phyloP scores from a whole-genome alignment of 2,329 filamentous ascomycete genomes.

The Paecilomyces niveus region DNA sequence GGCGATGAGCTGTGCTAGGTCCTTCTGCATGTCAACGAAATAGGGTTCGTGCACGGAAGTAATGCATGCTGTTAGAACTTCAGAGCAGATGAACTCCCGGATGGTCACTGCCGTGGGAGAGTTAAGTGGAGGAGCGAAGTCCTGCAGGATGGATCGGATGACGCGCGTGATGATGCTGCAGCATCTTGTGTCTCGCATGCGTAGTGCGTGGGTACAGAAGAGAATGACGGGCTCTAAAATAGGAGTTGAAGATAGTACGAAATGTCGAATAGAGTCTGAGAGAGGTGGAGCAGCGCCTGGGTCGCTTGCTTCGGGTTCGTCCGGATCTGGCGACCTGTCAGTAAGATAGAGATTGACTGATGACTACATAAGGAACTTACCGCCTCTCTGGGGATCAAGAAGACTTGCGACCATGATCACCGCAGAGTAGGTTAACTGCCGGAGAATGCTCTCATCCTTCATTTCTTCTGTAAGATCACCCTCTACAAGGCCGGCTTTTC shows the following conservation, averaged over 20 bases:
- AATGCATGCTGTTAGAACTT: constrained; percentile 84
- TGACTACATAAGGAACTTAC: constrained; percentile 38
- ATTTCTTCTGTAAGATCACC: constrained; percentile 90
- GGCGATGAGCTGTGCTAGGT: constrained; percentile 81
- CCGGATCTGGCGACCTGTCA: constrained; percentile 21
- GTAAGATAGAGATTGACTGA: constrained; percentile 5
- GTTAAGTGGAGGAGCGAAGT: constrained; percentile 53
- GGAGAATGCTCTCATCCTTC: constrained; percentile 92
- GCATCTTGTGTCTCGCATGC: constrained; percentile 82
- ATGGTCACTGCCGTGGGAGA: constrained; percentile 57
- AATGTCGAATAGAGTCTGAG: constrained; percentile 61
- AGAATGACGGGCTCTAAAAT: constrained; percentile 84
- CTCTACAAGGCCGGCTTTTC: constrained; percentile 55
- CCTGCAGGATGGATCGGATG: constrained; percentile 76
- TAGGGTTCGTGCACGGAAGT: constrained; percentile 89
- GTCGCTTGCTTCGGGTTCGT: constrained; percentile 24
- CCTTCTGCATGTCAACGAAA: constrained; percentile 92
- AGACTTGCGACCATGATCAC: constrained; percentile 88
- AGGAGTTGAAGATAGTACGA: constrained; percentile 69
- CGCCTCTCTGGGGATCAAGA: constrained; percentile 62
- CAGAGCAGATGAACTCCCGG: constrained; percentile 80
- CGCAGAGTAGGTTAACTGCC: constrained; percentile 85
- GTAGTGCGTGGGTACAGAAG: constrained; percentile 84
- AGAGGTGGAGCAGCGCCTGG: constrained; percentile 34
- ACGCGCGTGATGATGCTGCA: constrained; percentile 79